phyloP scores from a whole-genome alignment of 208 protist species.

The Leishmania martiniquensis region DNA sequence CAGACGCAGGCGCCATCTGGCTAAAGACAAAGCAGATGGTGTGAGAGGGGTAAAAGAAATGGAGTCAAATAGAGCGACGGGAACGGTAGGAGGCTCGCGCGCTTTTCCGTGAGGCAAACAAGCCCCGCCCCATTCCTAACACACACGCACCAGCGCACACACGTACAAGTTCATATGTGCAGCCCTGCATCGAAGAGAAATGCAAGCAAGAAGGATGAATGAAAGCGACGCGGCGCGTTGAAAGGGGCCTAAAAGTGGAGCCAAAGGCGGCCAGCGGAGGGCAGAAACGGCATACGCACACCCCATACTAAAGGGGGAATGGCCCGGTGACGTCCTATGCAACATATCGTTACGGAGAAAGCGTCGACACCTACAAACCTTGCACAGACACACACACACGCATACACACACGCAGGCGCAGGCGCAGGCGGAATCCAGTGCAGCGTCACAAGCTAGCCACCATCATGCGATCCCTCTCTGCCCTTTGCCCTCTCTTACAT shows the following conservation, averaged over 20 bases:
- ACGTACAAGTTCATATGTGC: no score
- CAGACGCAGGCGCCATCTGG: neutral
- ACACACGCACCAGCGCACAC: neutral
- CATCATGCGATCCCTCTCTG: neutral
- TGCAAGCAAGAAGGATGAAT: no score
- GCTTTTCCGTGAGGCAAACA: neutral
- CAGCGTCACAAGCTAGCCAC: neutral
- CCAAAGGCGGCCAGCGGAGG: no score
- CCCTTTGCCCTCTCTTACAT: neutral
- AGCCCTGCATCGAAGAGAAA: no score
- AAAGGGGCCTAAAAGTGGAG: no score
- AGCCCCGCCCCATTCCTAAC: neutral
- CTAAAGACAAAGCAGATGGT: neutral
- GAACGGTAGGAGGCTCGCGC: neutral
- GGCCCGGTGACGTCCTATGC: neutral
- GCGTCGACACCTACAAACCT: neutral
- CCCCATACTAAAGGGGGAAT: no score
- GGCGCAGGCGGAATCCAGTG: neutral
- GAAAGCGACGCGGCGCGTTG: no score
- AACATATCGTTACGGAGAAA: neutral
- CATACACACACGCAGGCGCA: no score
- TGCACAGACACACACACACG: neutral
- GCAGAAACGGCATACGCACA: no score
- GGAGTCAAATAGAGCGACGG: neutral
- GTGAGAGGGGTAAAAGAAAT: neutral